Evolutionary conservation across 192 early-diverging fungal genomes (phyloP).

Genomic region (Coemansia sp.): DNA sequence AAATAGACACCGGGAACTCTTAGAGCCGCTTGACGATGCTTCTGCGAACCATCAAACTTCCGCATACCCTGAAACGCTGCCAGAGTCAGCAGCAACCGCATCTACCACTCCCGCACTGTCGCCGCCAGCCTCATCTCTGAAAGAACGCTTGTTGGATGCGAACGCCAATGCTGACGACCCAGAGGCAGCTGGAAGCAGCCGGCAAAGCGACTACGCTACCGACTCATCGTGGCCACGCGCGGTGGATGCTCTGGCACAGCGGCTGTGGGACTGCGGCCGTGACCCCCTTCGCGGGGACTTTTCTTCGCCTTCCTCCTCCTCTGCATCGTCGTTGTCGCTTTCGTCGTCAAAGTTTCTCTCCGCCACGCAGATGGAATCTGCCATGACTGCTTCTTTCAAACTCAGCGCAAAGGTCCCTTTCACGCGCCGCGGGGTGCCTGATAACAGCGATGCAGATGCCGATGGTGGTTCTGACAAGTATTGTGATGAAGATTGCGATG

Average conservation of each 20-base stretch:
- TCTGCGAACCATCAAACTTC: neutral
- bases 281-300: conserved; percentile 12
- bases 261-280: conserved; percentile 34
- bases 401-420: neutral
- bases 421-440: neutral
- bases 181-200: neutral
- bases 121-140: neutral
- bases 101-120: conserved; percentile 4
- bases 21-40: neutral
- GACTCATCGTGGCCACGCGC: conserved; percentile 31
- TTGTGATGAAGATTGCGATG: conserved; percentile 7
- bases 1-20: neutral
- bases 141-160: neutral
- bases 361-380: conserved; percentile 7
- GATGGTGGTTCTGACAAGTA: conserved; percentile 13
- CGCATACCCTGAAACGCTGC: neutral
- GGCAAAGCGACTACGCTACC: neutral
- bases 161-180: neutral
- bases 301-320: neutral
- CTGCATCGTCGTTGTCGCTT: neutral
- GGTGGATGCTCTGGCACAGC: conserved; percentile 31
- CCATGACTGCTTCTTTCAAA: conserved; percentile 2
- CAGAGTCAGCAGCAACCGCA: conserved; percentile 1
- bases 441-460: neutral
- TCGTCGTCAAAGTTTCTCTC: neutral